Evolutionary conservation across 495 filamentous ascomycete species (phyloP).

Genomic region (Physcia stellaris): DNA sequence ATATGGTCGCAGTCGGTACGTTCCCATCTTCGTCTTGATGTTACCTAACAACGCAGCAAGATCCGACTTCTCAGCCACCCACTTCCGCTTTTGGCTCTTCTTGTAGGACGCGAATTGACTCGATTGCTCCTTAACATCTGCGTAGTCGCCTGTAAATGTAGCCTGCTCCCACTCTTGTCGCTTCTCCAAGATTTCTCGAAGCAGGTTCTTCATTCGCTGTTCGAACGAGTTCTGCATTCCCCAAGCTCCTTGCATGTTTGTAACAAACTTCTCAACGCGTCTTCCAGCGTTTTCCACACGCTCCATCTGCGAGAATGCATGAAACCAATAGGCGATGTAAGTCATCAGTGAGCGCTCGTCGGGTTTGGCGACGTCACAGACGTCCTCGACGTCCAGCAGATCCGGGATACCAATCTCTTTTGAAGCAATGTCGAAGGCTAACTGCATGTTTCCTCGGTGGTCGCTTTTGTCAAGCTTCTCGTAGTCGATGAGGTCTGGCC

Average conservation of each 20-base stretch:
- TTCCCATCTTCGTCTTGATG: constrained; percentile 95
- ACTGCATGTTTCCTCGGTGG: constrained; percentile 91
- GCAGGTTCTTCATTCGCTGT: constrained; percentile 66
- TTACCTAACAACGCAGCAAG: constrained; percentile 89
- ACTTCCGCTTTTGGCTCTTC: constrained; percentile 70
- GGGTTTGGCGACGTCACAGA: constrained; percentile 88
- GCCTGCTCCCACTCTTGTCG: constrained; percentile 60
- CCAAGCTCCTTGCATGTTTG: constrained; percentile 99
- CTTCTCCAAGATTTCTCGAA: constrained; percentile 61
- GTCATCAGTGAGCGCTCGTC: constrained; percentile 97
- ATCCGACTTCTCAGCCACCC: constrained; percentile 96
- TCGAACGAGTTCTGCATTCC: constrained; percentile 97
- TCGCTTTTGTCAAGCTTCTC: constrained; percentile 87
- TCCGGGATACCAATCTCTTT: constrained; percentile 97
- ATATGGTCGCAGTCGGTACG: constrained; percentile 82
- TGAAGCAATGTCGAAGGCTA: constrained; percentile 89
- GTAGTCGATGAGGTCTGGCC: constrained; percentile 93
- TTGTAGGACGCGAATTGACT: constrained; percentile 76
- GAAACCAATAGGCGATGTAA: constrained; percentile 99
- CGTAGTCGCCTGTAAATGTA: constrained; percentile 80
- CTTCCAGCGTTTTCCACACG: constrained; percentile 93
- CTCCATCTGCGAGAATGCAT: constrained; percentile 97
- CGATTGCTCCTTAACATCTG: constrained; percentile 81
- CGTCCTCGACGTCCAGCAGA: constrained; percentile 92
- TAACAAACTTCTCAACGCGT: constrained; percentile 94